These are phyloP conservation scores for Saccharomyces uvarum DNA, from an alignment of 1,139 yeast species.

Conservation along the genomic window DNA sequence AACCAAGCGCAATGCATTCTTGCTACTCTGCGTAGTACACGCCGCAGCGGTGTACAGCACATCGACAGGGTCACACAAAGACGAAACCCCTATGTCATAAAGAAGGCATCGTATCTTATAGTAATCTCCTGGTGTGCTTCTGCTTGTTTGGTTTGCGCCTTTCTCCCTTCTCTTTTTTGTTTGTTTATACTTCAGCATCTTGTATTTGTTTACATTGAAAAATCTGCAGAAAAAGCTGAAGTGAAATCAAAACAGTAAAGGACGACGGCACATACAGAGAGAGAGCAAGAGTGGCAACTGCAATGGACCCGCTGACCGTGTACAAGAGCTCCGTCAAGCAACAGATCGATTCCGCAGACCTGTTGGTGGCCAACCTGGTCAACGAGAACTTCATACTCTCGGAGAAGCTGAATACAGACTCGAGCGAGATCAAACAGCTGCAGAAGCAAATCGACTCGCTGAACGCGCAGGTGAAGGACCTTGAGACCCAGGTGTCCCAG, in stretches of 20 bases:
- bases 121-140: neutral
- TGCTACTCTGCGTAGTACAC: neutral
- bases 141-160: neutral
- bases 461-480: constrained; percentile 4
- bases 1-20: neutral
- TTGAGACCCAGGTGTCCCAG: constrained; percentile 22
- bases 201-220: constrained; percentile 1
- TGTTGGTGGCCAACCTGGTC: constrained; percentile 23
- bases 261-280: neutral
- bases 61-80: neutral
- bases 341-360: constrained; percentile 26
- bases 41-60: neutral
- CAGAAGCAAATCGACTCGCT: constrained; percentile 7
- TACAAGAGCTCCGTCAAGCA: constrained; percentile 23
- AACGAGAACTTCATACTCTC: constrained; percentile 23
- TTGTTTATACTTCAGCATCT: neutral
- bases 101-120: neutral
- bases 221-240: neutral
- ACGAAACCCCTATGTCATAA: neutral
- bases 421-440: constrained; percentile 17
- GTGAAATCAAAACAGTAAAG: constrained; percentile 1
- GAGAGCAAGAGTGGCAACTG: neutral
- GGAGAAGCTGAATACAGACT: constrained; percentile 16
- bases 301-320: constrained; percentile 20
- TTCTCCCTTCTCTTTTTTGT: neutral